Evolutionary conservation across 805 yeast genomes (phyloP), one percentile per base, ranked within the genome.

Genomic region (Kluyveromyces lactis): DNA sequence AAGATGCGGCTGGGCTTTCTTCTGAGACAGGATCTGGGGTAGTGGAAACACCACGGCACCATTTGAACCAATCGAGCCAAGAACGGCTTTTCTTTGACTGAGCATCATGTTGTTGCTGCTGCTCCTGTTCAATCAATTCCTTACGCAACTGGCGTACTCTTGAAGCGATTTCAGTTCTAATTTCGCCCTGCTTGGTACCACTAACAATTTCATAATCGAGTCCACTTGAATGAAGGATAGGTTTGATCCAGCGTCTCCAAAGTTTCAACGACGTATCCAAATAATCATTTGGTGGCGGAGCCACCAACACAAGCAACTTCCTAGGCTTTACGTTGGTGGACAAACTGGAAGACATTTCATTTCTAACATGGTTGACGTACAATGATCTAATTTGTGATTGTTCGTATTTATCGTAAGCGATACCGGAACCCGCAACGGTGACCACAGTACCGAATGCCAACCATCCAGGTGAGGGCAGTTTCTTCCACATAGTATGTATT

Each of bases 241-340:
- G 98, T 63, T 90, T 90, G 47, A 86, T 72, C 55, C 75, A 87
- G 39, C 79, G 75, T 48, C 86, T 73, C 69, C 89, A 86, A 39
- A 84, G 73, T 44, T 72, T 74, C 60, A 83, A 55, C 9, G 90
- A 77, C 41, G 78, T 81, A 31, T 80, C 92, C 36, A 90, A 63
- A 50, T 77, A 85, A 57, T 90, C 97, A 52, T 85, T 84, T 16
- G 98, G 97, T 7, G 97, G 97, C n/a, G 98, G 98, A 0, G 95
- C 95, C 41, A 89, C 73, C 57, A 80, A 89, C 1, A 92, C 78
- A 1, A 84, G 77, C 34, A 92, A 66, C 49, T 80, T 84, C 43
- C 98, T 71, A 2, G 95, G 86, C 71, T 68, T 42, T 73, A 63
- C 1, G 77, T 60, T 2, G 58, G 55, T 31, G 79, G 50, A 13